Percentiles rank a stretch among this genome's conserved stretches.
Conservation (phyloP, 352 stramenopile genomes). For the Globisporangium sylvaticum region DNA sequence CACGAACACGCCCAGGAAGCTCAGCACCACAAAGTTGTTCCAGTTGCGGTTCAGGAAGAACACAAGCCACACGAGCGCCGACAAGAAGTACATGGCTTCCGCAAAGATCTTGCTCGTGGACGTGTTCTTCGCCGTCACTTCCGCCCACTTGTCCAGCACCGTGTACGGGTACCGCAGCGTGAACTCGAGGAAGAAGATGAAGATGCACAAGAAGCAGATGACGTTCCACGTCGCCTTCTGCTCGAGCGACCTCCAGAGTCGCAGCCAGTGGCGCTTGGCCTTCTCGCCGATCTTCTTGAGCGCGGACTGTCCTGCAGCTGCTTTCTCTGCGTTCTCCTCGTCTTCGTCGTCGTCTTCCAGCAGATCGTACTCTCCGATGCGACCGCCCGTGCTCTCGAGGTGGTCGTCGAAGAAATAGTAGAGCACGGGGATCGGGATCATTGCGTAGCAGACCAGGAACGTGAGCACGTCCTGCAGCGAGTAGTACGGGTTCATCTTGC, state of each 20-base stretch:
- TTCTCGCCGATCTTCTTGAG: constrained; percentile 20
- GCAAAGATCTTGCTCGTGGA: constrained; percentile 26
- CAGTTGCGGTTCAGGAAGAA: constrained; percentile 30
- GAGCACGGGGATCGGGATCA: constrained; percentile 34
- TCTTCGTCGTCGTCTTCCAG: constrained; percentile 21
- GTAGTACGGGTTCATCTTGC: constrained; percentile 17
- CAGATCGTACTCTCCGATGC: constrained; percentile 24
- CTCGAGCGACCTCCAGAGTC: constrained; percentile 27
- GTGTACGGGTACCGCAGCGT: constrained; percentile 36
- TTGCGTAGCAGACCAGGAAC: constrained; percentile 36
- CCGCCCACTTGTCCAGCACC: constrained; percentile 36
- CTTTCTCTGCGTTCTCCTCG: constrained; percentile 16
- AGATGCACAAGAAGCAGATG: constrained; percentile 35
- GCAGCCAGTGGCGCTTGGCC: constrained; percentile 28
- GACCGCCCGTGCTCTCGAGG: constrained; percentile 23
- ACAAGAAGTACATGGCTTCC: constrained; percentile 28
- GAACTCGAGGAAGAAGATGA: constrained; percentile 49
- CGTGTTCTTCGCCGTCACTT: constrained; percentile 26
- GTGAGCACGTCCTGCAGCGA: constrained; percentile 28
- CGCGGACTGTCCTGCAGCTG: constrained; percentile 9
- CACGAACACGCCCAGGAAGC: constrained; percentile 24
- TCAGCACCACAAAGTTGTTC: constrained; percentile 28
- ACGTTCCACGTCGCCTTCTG: constrained; percentile 35
- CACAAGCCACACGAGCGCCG: constrained; percentile 30
- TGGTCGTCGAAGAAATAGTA: constrained; percentile 37